These are phyloP conservation scores for Diaporthe amygdali DNA, from an alignment of 2,329 filamentous ascomycete genomes.

Conservation along the genomic window DNA sequence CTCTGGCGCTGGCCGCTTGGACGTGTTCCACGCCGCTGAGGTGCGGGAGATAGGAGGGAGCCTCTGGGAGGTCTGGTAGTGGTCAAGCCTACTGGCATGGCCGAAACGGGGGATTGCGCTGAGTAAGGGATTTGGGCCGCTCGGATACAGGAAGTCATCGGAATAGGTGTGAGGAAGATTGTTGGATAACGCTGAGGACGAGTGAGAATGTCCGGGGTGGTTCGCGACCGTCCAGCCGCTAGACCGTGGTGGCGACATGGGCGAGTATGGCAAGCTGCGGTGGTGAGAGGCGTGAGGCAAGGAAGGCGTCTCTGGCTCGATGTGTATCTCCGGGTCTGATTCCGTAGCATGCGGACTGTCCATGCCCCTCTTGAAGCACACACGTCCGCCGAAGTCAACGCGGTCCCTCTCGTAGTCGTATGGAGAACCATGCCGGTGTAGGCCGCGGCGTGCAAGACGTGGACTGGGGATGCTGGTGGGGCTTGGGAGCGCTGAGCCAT, in stretches of 20 bases:
- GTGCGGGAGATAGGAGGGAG: conserved; percentile 2
- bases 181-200: conserved; percentile 6
- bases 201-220: conserved; percentile 19
- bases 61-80: conserved; percentile 17
- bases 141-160: conserved; percentile 29
- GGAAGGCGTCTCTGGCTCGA: conserved; percentile 28
- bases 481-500: conserved; percentile 28
- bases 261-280: conserved; percentile 16
- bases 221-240: conserved; percentile 34
- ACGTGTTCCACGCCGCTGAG: not conserved
- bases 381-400: conserved; percentile 31
- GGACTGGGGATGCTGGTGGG: conserved; percentile 28
- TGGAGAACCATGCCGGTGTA: conserved; percentile 12
- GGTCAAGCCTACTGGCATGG: conserved; percentile 7
- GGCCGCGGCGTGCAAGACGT: conserved; percentile 9
- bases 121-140: conserved; percentile 45
- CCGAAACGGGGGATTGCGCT: conserved; percentile 49
- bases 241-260: conserved; percentile 19
- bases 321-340: conserved; percentile 36
- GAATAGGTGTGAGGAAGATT: conserved; percentile 26
- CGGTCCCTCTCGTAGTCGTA: conserved; percentile 26
- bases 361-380: conserved; percentile 32
- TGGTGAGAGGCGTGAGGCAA: conserved; percentile 18
- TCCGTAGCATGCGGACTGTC: conserved; percentile 46
- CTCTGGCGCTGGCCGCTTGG: conserved; percentile 30